These are phyloP conservation scores for Solanum piurae DNA, from an alignment of 257 asterid genomes.

Conservation along the genomic window DNA sequence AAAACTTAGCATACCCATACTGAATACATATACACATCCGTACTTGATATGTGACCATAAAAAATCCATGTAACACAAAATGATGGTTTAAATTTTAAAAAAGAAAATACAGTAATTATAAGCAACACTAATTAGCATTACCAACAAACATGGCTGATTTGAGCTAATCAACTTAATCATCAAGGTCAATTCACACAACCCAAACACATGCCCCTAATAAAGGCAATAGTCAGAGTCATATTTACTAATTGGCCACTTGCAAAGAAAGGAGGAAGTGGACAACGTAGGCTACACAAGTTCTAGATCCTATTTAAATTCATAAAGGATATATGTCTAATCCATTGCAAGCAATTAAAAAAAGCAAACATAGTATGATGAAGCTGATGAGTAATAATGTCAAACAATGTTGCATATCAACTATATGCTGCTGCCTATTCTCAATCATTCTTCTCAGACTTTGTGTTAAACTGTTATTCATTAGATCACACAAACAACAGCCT, in stretches of 20 bases:
- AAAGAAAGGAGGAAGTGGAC: neutral
- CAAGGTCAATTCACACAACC: neutral
- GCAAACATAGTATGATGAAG: neutral
- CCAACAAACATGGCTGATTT: neutral
- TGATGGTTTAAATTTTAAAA: neutral
- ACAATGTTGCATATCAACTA: neutral
- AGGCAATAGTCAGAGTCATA: neutral
- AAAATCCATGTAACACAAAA: neutral
- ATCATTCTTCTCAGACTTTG: neutral
- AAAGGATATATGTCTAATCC: neutral
- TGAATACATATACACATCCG: neutral
- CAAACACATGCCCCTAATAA: neutral
- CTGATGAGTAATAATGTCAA: neutral
- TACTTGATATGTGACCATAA: neutral
- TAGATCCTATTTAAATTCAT: neutral
- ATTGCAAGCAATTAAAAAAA: neutral
- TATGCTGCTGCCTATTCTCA: neutral
- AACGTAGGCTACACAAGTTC: neutral
- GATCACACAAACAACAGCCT: neutral
- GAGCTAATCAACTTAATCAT: neutral
- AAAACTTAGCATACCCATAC: neutral
- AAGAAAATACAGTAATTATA: neutral
- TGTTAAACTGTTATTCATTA: neutral
- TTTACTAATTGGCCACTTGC: neutral
- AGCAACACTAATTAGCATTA: neutral